Percentiles rank a stretch among this genome's conserved stretches.
Conservation (phyloP, 1,139 yeast species). For the Diutina mesorugosa region DNA sequence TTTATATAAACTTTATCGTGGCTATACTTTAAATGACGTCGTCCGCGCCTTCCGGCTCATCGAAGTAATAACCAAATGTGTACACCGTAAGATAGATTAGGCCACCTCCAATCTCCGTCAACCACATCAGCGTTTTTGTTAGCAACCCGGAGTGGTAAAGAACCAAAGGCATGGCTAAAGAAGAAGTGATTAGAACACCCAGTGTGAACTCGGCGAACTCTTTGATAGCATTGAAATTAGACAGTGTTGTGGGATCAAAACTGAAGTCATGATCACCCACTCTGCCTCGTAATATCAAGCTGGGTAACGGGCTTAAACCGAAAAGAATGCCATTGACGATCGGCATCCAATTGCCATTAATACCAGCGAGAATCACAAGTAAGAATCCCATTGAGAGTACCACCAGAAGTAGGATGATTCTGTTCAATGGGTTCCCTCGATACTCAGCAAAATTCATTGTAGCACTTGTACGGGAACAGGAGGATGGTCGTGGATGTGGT, state of each 20-base stretch:
- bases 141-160: slow-evolving; percentile 54
- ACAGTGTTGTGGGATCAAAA: slow-evolving; percentile 24
- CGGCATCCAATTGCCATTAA: slow-evolving; percentile 72
- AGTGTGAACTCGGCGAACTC: slow-evolving; percentile 62
- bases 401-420: slow-evolving; percentile 61
- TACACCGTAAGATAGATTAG: slow-evolving; percentile 64
- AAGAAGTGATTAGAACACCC: slow-evolving; percentile 54
- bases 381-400: slow-evolving; percentile 71
- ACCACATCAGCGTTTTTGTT: slow-evolving; percentile 41
- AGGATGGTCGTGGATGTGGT: not conserved
- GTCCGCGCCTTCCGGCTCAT: slow-evolving; percentile 35
- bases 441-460: not conserved
- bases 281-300: slow-evolving; percentile 24
- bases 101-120: slow-evolving; percentile 59
- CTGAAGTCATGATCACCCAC: slow-evolving; percentile 32
- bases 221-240: slow-evolving; percentile 17
- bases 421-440: slow-evolving; percentile 45
- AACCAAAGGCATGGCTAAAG: slow-evolving; percentile 53
- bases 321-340: slow-evolving; percentile 40
- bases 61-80: slow-evolving; percentile 61
- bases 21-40: slow-evolving; percentile 6
- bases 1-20: not conserved
- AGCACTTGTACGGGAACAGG: not conserved
- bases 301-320: slow-evolving; percentile 61
- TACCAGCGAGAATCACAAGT: slow-evolving; percentile 63